Base-by-base conservation (phyloP, 202 grass and related monocot genomes). In the Schoenoplectus tabernaemontani region DNA sequence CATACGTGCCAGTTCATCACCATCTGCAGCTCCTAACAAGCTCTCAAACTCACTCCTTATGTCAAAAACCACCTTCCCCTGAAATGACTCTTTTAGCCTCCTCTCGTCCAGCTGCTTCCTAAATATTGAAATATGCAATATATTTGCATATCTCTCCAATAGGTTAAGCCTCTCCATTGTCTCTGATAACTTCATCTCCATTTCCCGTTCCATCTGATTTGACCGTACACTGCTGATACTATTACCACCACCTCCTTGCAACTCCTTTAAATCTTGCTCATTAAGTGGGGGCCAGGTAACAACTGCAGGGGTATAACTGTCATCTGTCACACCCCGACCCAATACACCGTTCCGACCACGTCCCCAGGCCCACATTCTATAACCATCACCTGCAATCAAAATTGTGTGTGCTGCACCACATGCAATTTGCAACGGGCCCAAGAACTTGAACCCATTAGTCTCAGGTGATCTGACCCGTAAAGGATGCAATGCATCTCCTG, bases 401-500 rank as follows among this genome's bases (percentile, higher is more conserved):
- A 99, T 82, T 22, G 96, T 99, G 78, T 99, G 96, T 4, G 96
- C 96, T 72, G 96, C 96, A 81, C 96, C 96, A 23, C 96, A 99
- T 26, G 83, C 33, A 20, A 99, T 76, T 78, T 99, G 91, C 44
- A 91, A 57, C 9, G 96, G 88, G 66, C 88, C 89, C 15, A 87
- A 76, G 77, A 99, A 97, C 46, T 83, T 87, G 59, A 86, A 88
- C 7, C 90, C 96, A 79, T 91, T 84, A 62, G 88, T 87, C 88
- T 94, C 89, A 79, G 91, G 86, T 79, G 89, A 88, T 53, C 88
- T 89, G 73, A 98, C 76, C 50, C 85, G 91, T 90, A 87, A 83
- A 2, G 96, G 90, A 79, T 82, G 34, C 38, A 92, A 81, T 77
- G 91, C 91, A 91, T 99, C 92, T 58, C 96, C 96, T 67, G 92